phyloP scores from a whole-genome alignment of 78 protist genomes.

The Speleostelium caveatum region DNA sequence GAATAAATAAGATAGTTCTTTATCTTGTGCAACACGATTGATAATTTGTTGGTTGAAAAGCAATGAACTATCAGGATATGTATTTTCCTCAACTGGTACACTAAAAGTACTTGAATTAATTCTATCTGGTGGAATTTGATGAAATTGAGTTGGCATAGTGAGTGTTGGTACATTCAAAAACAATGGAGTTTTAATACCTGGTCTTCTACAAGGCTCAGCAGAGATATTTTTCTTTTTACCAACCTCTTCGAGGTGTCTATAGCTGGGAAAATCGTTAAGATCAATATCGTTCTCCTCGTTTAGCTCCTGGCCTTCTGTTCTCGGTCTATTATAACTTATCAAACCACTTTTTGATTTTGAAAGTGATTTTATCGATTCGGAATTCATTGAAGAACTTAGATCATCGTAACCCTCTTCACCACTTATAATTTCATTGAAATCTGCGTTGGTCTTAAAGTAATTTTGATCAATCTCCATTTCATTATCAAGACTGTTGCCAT shows the following conservation, averaged over 20 bases:
- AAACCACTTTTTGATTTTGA: no score
- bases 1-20: slow-evolving; percentile 50
- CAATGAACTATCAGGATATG: slow-evolving; percentile 35
- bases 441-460: no score
- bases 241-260: slow-evolving; percentile 43
- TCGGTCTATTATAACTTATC: no score
- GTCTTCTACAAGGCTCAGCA: slow-evolving; percentile 46
- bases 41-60: slow-evolving; percentile 58
- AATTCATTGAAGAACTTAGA: no score
- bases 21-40: slow-evolving; percentile 64
- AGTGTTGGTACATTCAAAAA: slow-evolving; percentile 47
- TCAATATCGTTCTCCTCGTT: no score
- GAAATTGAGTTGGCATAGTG: slow-evolving; percentile 67
- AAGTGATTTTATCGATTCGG: no score
- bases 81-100: slow-evolving; percentile 47
- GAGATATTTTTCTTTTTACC: slow-evolving; percentile 36
- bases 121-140: slow-evolving; percentile 63
- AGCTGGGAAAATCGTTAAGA: slow-evolving; percentile 23
- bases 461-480: no score
- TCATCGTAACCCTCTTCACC: slow-evolving; percentile 2
- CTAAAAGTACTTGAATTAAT: slow-evolving; percentile 18
- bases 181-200: slow-evolving; percentile 61
- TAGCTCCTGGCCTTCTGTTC: no score
- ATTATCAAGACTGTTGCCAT: no score
- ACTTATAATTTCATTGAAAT: no score